Conservation (phyloP, 2,329 filamentous ascomycete genomes). For the Biscogniauxia sp. region DNA sequence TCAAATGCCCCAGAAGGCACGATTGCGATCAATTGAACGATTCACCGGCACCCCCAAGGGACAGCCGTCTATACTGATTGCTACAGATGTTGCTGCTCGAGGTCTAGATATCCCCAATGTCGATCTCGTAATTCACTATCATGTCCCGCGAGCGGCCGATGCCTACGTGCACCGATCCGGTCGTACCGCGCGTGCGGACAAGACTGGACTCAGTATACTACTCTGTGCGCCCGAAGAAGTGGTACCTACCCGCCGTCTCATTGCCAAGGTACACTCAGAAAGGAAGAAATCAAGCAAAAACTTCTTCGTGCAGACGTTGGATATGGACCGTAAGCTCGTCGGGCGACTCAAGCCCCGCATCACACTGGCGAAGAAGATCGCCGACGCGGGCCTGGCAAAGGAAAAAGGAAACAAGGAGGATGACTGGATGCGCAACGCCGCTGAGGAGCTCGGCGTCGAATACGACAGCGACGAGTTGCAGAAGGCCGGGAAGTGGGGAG, state of each 20-base stretch:
- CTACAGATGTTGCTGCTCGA: slow-evolving; percentile 89
- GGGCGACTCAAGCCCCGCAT: slow-evolving; percentile 74
- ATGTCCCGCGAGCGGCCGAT: slow-evolving; percentile 87
- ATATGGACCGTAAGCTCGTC: slow-evolving; percentile 78
- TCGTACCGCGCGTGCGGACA: slow-evolving; percentile 81
- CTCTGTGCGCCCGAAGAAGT: slow-evolving; percentile 93
- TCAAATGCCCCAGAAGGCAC: slow-evolving; percentile 93
- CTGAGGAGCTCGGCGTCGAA: slow-evolving; percentile 90
- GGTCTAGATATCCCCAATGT: slow-evolving; percentile 92
- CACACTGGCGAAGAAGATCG: slow-evolving; percentile 79
- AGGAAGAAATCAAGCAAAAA: slow-evolving; percentile 49
- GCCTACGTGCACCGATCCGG: slow-evolving; percentile 95
- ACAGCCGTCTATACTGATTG: slow-evolving; percentile 68
- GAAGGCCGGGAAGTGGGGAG: slow-evolving; percentile 57
- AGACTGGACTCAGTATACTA: slow-evolving; percentile 76
- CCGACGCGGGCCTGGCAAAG: slow-evolving; percentile 79
- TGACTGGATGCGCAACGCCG: slow-evolving; percentile 77
- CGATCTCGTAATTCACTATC: slow-evolving; percentile 90
- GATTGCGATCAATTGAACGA: slow-evolving; percentile 85
- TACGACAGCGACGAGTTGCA: slow-evolving; percentile 89
- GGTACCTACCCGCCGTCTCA: slow-evolving; percentile 74
- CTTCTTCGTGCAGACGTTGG: slow-evolving; percentile 75
- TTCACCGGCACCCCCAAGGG: slow-evolving; percentile 66
- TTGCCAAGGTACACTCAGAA: slow-evolving; percentile 80
- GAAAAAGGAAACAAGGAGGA: slow-evolving; percentile 83